Evolutionary conservation across 2,329 filamentous ascomycete species (phyloP), one percentile per base, ranked within the genome.

Genomic region (Penicillium sclerotiorum): DNA sequence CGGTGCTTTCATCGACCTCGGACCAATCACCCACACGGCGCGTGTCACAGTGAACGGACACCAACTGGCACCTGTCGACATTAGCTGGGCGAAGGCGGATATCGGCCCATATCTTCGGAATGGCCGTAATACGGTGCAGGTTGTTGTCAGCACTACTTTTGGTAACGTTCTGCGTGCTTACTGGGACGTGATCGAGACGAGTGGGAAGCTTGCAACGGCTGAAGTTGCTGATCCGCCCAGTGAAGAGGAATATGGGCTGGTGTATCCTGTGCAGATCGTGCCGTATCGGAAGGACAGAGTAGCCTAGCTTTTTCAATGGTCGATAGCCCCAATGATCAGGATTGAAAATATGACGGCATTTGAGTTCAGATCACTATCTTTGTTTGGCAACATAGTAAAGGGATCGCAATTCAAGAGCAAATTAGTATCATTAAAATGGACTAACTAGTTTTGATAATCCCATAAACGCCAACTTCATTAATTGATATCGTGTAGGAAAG

Each of bases 1-100:
- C 4, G 58, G 59, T 1, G 59, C 56, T 8, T 63, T 62, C 23
- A 47, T 63, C 13, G 25, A 48, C 5, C 52, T 63, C 4, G 49
- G 58, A 1, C 37, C 45, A 2, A 58, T 54, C 6, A 18, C 38
- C 7, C 53, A 62, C n/a, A 55, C 50, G 1, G 52, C 47, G 2
- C 40, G 50, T 9, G 36, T 58, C 5, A 53, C 25, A 17, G 21
- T 62, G 1, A 63, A 63, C n/a, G 53, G 53, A 2, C 42, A 55
- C 2, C 45, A 46, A 2, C n/a, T 58, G 12, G 49, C 47, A 22
- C 30, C 47, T 4, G 39, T 63, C 13, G 60, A 62, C 25, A 46
- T 58, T 21, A 40, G 47, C 0, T 45, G 50, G 6, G 49, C 58
- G 3, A 45, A 23, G 3, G 28, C 52, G 2, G 51, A 61, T 27